Base-by-base conservation (phyloP, 306 rosid species). In the Arachis hypogaea region DNA sequence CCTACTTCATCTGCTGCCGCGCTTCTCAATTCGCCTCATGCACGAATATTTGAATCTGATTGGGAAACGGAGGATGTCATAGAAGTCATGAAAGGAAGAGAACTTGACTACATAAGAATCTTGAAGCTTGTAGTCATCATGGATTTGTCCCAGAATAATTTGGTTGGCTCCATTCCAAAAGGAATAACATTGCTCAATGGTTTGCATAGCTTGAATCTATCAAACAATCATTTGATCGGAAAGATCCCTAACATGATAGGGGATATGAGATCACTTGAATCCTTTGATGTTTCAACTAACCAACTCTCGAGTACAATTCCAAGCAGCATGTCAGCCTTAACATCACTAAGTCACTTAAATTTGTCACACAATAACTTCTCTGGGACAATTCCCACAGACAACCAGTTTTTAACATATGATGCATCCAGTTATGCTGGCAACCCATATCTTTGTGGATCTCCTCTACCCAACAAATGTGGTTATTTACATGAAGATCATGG, bases 331-430 rank as follows among this genome's bases (percentile, higher is more conserved):
- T 4, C 72, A 10, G 5, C 7, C 1, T 49, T 67, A n/a, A 49
- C 29, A 49, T 49, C 72, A 30, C 1, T 67, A 29, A 33, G 72
- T 9, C 46, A 6, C 3, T 30, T 67, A 12, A 67, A 46, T 12
- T 67, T 67, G 59, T 11, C 72, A 49, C 10, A 49, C 59, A 67
- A 67, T 7, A 67, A 50, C 46, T 33, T 67, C 3, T 67, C 72
- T 5, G 72, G 72, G 1, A 30, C 72, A 30, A 33, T 67, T 8
- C 72, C 59, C 11, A 11, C 5, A 11, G 30, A 2, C 0, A 29
- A 49, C 36, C 72, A 67, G 4, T 33, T 67, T 30, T 30, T 6
- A 12, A 67, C 72, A 6, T 7, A 11, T 67, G 46, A 67, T 4
- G 6, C 59, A 49, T 67, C 42, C 16, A 14, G 3, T 29, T 67